Conservation (phyloP, 805 yeast species). For the Metschnikowia lochheadii region DNA sequence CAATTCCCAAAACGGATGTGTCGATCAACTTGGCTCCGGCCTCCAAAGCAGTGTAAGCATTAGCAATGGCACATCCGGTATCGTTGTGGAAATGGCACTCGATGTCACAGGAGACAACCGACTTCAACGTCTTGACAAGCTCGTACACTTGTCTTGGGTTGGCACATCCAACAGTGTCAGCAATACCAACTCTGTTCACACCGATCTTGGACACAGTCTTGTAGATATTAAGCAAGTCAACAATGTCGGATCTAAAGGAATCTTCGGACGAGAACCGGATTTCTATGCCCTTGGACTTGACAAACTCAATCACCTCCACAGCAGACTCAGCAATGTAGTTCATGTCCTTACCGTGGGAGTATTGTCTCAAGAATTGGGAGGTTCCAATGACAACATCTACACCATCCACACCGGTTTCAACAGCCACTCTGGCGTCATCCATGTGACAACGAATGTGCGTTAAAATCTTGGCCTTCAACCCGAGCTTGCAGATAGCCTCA, state of each 20-base stretch:
- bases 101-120: slow-evolving; percentile 55
- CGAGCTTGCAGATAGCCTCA: slow-evolving; percentile 57
- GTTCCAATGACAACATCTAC: slow-evolving; percentile 61
- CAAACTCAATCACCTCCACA: slow-evolving; percentile 55
- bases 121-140: slow-evolving; percentile 52
- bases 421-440: slow-evolving; percentile 59
- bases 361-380: slow-evolving; percentile 52
- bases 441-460: slow-evolving; percentile 60
- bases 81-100: slow-evolving; percentile 63
- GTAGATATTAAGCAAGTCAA: slow-evolving; percentile 54
- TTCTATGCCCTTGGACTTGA: slow-evolving; percentile 57
- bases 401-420: slow-evolving; percentile 61
- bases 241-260: slow-evolving; percentile 57
- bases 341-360: slow-evolving; percentile 60
- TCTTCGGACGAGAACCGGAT: slow-evolving; percentile 58
- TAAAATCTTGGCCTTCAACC: slow-evolving; percentile 53
- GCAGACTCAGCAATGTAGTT: slow-evolving; percentile 54
- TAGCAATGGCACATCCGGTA: slow-evolving; percentile 62
- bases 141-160: slow-evolving; percentile 62
- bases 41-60: slow-evolving; percentile 59
- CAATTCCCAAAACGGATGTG: slow-evolving; percentile 57
- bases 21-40: slow-evolving; percentile 60
- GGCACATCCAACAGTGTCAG: slow-evolving; percentile 63
- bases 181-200: slow-evolving; percentile 59
- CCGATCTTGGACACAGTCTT: slow-evolving; percentile 60